phyloP scores from a whole-genome alignment of 345 rosid genomes.

The Brassica juncea region DNA sequence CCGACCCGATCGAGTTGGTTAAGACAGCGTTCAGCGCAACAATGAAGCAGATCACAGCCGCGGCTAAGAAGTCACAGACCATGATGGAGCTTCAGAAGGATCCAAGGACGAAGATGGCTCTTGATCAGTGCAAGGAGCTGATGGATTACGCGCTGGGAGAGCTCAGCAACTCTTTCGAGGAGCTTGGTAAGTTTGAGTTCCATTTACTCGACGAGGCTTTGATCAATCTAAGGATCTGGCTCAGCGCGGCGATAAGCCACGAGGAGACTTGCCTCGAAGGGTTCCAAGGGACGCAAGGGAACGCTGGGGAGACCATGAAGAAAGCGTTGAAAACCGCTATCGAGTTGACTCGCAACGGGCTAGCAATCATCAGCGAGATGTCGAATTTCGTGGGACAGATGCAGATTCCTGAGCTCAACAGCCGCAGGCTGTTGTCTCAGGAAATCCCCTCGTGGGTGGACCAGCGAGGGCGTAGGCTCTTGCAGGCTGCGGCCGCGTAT shows the following conservation, averaged over 20 bases:
- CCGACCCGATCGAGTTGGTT: slow-evolving; percentile 67
- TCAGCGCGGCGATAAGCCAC: slow-evolving; percentile 78
- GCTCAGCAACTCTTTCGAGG: slow-evolving; percentile 49
- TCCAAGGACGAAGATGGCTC: slow-evolving; percentile 55
- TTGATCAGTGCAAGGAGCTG: slow-evolving; percentile 65
- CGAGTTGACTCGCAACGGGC: slow-evolving; percentile 61
- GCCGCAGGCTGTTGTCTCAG: slow-evolving; percentile 39
- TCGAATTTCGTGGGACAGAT: slow-evolving; percentile 39
- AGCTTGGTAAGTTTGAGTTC: slow-evolving; percentile 48
- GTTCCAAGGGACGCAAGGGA: slow-evolving; percentile 49
- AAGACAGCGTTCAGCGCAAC: slow-evolving; percentile 51
- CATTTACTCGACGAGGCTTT: slow-evolving; percentile 40
- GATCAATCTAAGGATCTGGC: slow-evolving; percentile 68
- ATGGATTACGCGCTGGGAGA: slow-evolving; percentile 62
- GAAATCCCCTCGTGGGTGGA: slow-evolving; percentile 49
- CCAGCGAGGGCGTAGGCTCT: slow-evolving; percentile 41
- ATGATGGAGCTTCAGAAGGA: slow-evolving; percentile 59
- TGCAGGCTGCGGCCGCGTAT: slow-evolving; percentile 5
- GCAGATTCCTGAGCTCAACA: background rate
- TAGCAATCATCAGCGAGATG: slow-evolving; percentile 62
- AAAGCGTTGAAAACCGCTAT: slow-evolving; percentile 52
- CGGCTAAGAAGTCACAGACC: slow-evolving; percentile 50
- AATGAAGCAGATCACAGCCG: slow-evolving; percentile 45
- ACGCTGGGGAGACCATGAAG: slow-evolving; percentile 66
- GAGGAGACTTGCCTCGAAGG: slow-evolving; percentile 85